Base-by-base conservation (phyloP, 176 grass and related monocot genomes). In the Tuctoria greenei region DNA sequence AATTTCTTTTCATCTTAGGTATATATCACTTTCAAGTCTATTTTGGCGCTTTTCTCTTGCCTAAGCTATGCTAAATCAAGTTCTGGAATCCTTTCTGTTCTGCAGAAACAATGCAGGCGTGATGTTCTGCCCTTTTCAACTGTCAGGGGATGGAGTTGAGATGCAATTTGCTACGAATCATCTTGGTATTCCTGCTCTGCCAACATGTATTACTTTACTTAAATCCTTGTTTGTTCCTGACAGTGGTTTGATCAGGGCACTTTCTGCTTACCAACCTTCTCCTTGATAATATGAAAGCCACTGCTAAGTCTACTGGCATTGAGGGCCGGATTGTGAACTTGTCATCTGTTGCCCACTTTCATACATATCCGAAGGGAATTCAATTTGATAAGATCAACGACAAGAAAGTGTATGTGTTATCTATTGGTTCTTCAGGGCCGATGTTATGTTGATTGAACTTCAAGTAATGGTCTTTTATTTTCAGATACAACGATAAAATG, bases 101-200 rank as follows among this genome's bases (percentile, higher is more conserved):
- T 88, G 51, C 81, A 97, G 95, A 88, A 97, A 97, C 65, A 97
- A 97, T 70, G 91, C 95, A 64, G 95, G 95, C 49, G 86, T 97
- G 16, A 97, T 97, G 95, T 92, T 93, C 68, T 97, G 95, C 67
- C 95, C 95, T 47, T 94, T 89, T 72, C 62, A 86, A 88, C 84
- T 97, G 77, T 97, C 95, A 65, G 77, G 82, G 77, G 95, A 97
- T 84, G 91, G 92, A 41, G 75, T 97, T 10, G 95, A 97, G 54
- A 81, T 92, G 84, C 95, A 94, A 24, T 97, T 97, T 14, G 95
- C 91, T 6, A 97, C 95, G 31, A 97, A 97, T 79, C 95, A 97
- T 88, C 91, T 97, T 0, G 95, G 95, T 97, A 93, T 43, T 25
- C 46, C 50, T 24, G 9, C 46, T 64, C 36, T 61, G 20, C 57